Conservation (phyloP, 2,329 filamentous ascomycete genomes). For the Raffaelea albimanens region DNA sequence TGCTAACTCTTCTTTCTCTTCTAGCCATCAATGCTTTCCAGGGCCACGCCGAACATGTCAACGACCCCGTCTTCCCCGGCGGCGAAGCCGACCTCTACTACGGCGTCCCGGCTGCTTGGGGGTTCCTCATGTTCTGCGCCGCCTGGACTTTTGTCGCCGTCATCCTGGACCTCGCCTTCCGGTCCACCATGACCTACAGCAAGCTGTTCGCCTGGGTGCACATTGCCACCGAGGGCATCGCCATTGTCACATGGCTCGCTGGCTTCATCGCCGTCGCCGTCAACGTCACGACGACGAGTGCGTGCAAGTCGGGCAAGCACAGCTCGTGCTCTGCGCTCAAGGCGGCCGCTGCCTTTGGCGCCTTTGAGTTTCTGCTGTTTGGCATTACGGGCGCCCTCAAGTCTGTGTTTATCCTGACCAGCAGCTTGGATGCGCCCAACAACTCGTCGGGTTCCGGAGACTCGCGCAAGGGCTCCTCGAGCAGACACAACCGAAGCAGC, state of each 20-base stretch:
- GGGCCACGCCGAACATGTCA: too few relatives aligned
- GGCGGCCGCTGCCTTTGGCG: background rate
- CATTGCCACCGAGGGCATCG: background rate
- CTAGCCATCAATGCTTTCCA: too few relatives aligned
- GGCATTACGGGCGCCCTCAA: too few relatives aligned
- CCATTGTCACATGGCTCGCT: background rate
- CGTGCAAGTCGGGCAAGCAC: background rate
- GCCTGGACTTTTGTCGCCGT: background rate
- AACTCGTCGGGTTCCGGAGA: too few relatives aligned
- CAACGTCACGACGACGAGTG: background rate
- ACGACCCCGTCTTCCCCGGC: background rate
- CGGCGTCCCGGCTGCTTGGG: background rate
- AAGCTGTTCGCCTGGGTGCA: too few relatives aligned
- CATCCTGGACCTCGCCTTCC: background rate
- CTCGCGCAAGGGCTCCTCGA: too few relatives aligned
- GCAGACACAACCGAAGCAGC: too few relatives aligned
- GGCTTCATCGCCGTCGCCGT: background rate
- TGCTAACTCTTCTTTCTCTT: too few relatives aligned
- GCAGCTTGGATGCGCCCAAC: too few relatives aligned
- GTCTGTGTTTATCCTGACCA: too few relatives aligned
- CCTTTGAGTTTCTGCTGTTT: background rate
- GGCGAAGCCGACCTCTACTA: background rate
- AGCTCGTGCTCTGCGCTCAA: background rate
- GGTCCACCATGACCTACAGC: background rate
- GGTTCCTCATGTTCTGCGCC: background rate